Base-by-base conservation (phyloP, 306 rosid genomes). In the Glycine tomentella region DNA sequence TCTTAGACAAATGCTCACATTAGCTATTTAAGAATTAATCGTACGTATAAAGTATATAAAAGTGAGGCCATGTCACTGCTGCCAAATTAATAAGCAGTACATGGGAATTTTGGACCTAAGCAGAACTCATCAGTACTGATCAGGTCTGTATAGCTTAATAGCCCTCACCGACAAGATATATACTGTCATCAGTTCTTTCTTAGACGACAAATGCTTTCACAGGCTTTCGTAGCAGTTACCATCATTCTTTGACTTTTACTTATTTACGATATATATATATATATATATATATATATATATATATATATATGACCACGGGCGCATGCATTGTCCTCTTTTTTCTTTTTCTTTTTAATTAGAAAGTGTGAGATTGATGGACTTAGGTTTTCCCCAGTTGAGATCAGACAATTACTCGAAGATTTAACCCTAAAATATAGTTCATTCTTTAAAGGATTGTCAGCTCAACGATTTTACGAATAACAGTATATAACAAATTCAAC, bases 121-220 rank as follows among this genome's bases (percentile, higher is more conserved):
- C 51, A 9, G 34, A 63, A 53, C 0, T 40, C 58, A 78, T 66
- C 34, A 78, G 72, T 64, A 25, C 20, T 20, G 63, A 49, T 33
- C 9, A 33, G 10, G 13, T 12, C 48, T 62, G 10, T 16, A 4
- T 48, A 63, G 20, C 61, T 31, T n/a, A 38, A 38, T 38, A 11
- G 14, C n/a, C 8, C 53, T 63, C 65, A 15, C 68, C 80, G 84
- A 81, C 80, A 81, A 74, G 15, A 65, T 42, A 31, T 38, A 31
- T 36, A 31, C 31, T 36, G 50, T 42, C 14, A 48, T 11, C 68
- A 57, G 40, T 63, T 72, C 65, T 72, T 72, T 67, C 40, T 59
- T 66, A 72, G 42, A 59, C 40, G 48, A 73, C 53, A 52, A 73
- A 67, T 8, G 2, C 31, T 55, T 20, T 31, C 73, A 20, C 55